Percentiles rank a stretch among this genome's conserved stretches.
phyloP scores from a whole-genome alignment of 768 basidiomycete species.

The Suillus ampliporus region DNA sequence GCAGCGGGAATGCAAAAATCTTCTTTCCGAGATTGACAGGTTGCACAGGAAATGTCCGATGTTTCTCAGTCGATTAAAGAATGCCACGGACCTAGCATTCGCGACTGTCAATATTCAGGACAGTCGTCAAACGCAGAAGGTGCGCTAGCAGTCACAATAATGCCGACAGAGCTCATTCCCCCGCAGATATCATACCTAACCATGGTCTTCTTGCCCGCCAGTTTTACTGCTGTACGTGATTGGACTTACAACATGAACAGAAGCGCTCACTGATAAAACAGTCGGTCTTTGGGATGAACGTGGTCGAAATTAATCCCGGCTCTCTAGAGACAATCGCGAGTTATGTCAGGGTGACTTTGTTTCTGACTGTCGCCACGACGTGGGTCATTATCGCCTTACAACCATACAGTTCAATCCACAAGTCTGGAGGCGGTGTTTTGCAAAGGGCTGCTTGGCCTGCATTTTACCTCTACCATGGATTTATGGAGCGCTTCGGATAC shows the following conservation, averaged over 20 bases:
- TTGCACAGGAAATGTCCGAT: slow-evolving; percentile 32
- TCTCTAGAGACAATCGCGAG: slow-evolving; percentile 38
- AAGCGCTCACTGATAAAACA: slow-evolving; percentile 29
- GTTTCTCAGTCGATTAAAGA: slow-evolving; percentile 34
- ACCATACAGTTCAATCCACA: slow-evolving; percentile 28
- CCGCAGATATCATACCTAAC: slow-evolving; percentile 60
- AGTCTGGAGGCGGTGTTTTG: slow-evolving; percentile 3
- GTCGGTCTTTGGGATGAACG: slow-evolving; percentile 33
- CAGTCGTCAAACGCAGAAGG: slow-evolving; percentile 52
- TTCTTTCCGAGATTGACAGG: slow-evolving; percentile 52
- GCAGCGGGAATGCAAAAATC: slow-evolving; percentile 21
- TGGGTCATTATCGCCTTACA: slow-evolving; percentile 60
- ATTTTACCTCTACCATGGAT: slow-evolving; percentile 11
- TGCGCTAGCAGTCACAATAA: slow-evolving; percentile 12
- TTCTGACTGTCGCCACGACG: slow-evolving; percentile 53
- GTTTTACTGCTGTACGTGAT: slow-evolving; percentile 41
- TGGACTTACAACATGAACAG: too few relatives aligned
- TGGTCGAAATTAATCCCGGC: slow-evolving; percentile 31
- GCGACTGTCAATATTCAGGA: slow-evolving; percentile 65
- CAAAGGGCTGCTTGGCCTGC: slow-evolving; percentile 29
- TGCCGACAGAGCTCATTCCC: background rate
- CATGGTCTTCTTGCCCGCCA: slow-evolving; percentile 65
- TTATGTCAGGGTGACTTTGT: slow-evolving; percentile 46
- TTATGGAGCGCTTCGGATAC: too few relatives aligned
- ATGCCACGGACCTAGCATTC: slow-evolving; percentile 49